Conservation (phyloP, 2,329 filamentous ascomycete genomes). For the Cryphonectria radicalis region DNA sequence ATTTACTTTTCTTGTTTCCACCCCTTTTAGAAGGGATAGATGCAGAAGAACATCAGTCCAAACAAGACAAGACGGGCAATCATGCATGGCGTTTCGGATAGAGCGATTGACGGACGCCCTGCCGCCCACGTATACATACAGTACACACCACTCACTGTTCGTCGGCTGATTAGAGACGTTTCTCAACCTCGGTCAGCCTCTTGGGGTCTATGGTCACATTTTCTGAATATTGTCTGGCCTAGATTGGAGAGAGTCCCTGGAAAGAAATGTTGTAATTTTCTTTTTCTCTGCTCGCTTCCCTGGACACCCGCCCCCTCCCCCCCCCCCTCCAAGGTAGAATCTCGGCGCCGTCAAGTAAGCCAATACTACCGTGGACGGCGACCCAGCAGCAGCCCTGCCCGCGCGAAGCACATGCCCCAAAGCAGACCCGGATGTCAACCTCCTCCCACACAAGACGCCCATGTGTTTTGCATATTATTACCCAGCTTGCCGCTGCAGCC, state of each 20-base stretch:
- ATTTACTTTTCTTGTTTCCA: background rate
- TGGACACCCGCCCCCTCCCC: background rate
- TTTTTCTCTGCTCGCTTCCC: too few species aligned
- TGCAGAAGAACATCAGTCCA: slow-evolving; percentile 10
- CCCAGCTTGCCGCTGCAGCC: background rate
- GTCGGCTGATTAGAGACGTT: background rate
- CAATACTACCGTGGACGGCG: background rate
- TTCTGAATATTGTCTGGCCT: background rate
- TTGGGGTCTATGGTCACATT: background rate
- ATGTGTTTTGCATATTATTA: background rate
- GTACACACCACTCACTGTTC: background rate
- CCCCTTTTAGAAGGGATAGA: background rate
- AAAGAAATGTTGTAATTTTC: background rate
- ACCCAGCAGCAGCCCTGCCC: background rate
- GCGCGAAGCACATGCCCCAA: background rate
- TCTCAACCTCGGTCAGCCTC: background rate
- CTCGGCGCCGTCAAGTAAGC: background rate
- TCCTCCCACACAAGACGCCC: background rate
- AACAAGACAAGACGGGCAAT: slow-evolving; percentile 2
- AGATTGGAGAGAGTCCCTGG: background rate
- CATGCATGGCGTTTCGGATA: background rate
- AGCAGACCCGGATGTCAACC: background rate
- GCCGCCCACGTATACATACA: background rate
- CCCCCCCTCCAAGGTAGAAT: background rate
- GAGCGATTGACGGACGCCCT: background rate